Conservation (phyloP, 75 land plant genomes). For the Pseudotsuga menziesii region DNA sequence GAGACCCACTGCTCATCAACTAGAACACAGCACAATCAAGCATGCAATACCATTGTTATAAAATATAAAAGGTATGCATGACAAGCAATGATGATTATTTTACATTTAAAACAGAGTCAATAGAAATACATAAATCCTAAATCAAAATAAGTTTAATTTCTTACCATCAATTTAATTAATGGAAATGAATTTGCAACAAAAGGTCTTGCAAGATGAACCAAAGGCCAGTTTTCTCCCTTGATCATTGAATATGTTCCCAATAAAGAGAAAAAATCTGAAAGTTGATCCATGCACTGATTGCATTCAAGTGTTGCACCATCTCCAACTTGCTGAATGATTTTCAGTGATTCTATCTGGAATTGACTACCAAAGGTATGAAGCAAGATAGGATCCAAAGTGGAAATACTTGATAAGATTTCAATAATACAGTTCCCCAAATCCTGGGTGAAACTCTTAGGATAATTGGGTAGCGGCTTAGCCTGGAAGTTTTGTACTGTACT, state of each 20-base stretch:
- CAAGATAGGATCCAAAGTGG: constrained; percentile 25
- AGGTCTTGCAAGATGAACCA: constrained; percentile 64
- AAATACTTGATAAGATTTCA: constrained; percentile 48
- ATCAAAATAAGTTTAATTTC: constrained; percentile 6
- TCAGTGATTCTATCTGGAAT: constrained; percentile 52
- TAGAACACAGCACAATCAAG: no score
- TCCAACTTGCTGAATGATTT: constrained; percentile 31
- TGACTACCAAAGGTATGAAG: constrained; percentile 39
- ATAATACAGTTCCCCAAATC: constrained; percentile 64
- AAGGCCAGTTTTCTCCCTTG: constrained; percentile 54
- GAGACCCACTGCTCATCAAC: no score
- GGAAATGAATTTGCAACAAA: constrained; percentile 54
- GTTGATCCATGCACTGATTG: constrained; percentile 17
- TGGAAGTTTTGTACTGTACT: background rate
- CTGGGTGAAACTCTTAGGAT: constrained; percentile 36
- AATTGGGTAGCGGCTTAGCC: constrained; percentile 14
- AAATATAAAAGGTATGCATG: background rate
- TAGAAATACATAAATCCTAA: background rate
- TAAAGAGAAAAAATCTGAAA: constrained; percentile 38
- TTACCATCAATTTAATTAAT: constrained; percentile 55
- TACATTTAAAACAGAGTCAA: background rate
- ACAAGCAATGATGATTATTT: background rate
- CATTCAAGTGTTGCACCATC: constrained; percentile 6
- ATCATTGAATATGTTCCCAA: constrained; percentile 30
- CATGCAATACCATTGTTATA: no score